Conservation (phyloP, 2,329 filamentous ascomycete genomes). For the Raffaelea ambrosiae region DNA sequence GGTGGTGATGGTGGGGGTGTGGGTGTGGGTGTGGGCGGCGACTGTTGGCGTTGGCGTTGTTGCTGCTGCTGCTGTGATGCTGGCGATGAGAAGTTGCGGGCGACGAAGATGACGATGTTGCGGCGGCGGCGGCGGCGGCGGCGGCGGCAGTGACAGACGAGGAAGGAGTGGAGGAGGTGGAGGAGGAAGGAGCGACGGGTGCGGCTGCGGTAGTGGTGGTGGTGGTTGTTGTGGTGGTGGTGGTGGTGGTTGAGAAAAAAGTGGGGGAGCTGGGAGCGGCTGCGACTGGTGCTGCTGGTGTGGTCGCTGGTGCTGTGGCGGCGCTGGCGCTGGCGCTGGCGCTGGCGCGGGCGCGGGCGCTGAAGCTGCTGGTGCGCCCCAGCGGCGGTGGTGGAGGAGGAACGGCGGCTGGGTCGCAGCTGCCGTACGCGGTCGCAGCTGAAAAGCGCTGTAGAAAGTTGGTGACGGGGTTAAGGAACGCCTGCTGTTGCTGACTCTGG, state of each 20-base stretch:
- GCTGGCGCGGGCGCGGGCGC: neutral
- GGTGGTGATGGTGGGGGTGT: neutral
- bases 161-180: neutral
- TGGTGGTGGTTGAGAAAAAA: neutral
- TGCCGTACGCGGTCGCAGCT: too few species aligned
- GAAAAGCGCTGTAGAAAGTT: too few species aligned
- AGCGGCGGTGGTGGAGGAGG: neutral
- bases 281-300: too few species aligned
- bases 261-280: neutral
- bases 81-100: neutral
- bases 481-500: too few species aligned
- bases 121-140: neutral
- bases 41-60: neutral
- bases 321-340: neutral
- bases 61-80: neutral
- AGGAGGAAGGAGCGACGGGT: conserved; percentile 10
- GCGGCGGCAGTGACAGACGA: neutral
- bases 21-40: neutral
- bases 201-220: conserved; percentile 10
- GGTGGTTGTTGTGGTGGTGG: conserved; percentile 5
- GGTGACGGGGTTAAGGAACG: too few species aligned
- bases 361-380: neutral
- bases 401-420: too few species aligned
- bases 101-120: neutral
- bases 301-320: too few species aligned